Percentiles rank a stretch among this genome's conserved stretches.
phyloP scores from a whole-genome alignment of 2,329 filamentous ascomycete species.

The Gaeumannomyces tritici region DNA sequence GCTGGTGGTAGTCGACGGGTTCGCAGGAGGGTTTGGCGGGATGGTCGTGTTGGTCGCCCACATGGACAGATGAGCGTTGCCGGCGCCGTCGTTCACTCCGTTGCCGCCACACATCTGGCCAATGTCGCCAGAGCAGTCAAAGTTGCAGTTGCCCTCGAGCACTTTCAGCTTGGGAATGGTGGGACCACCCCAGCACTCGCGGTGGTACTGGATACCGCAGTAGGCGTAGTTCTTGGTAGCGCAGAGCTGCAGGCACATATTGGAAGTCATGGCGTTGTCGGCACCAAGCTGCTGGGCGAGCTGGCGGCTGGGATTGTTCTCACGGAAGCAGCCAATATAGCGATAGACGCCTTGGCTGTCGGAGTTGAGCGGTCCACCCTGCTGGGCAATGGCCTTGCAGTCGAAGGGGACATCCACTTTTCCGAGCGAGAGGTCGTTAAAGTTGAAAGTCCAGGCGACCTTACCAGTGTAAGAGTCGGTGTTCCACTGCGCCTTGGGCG shows the following conservation, averaged over 20 bases:
- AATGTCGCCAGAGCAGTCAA: slow-evolving; percentile 35
- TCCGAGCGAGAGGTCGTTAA: slow-evolving; percentile 39
- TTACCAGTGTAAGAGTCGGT: slow-evolving; percentile 35
- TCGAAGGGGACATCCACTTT: slow-evolving; percentile 43
- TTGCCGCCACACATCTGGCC: slow-evolving; percentile 45
- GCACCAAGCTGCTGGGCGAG: slow-evolving; percentile 31
- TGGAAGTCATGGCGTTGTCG: slow-evolving; percentile 29
- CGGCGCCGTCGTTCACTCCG: slow-evolving; percentile 21
- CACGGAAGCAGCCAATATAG: slow-evolving; percentile 45
- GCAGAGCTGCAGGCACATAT: slow-evolving; percentile 35
- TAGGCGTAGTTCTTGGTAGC: slow-evolving; percentile 24
- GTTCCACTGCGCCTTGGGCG: slow-evolving; percentile 49
- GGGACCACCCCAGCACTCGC: slow-evolving; percentile 46
- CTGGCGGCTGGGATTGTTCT: slow-evolving; percentile 46
- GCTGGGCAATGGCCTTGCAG: slow-evolving; percentile 41
- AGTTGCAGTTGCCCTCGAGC: slow-evolving; percentile 38
- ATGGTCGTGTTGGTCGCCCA: slow-evolving; percentile 24
- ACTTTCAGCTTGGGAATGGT: slow-evolving; percentile 33
- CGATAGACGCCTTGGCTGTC: slow-evolving; percentile 37
- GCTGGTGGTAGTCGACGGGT: neutral
- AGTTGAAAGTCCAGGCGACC: slow-evolving; percentile 47
- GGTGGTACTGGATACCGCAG: slow-evolving; percentile 38
- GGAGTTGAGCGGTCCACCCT: slow-evolving; percentile 35
- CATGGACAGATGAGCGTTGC: slow-evolving; percentile 35
- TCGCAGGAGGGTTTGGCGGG: slow-evolving; percentile 4